These are phyloP conservation scores for Histomonas meleagridis DNA, from an alignment of 208 protist genomes.

Conservation along the genomic window DNA sequence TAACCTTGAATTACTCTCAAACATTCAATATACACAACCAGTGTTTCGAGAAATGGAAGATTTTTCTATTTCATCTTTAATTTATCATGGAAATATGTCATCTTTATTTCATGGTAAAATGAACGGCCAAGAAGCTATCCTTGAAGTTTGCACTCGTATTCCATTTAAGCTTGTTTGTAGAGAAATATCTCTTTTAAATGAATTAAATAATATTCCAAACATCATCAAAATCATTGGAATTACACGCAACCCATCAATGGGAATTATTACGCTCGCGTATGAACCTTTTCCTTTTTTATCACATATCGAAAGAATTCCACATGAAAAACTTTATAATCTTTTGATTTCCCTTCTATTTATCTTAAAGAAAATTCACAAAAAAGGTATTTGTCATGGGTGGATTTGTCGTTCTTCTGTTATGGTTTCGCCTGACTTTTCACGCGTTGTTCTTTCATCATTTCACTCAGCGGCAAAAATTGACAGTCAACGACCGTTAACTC, in stretches of 20 bases:
- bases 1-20: not conserved
- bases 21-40: not conserved
- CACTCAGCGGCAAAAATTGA: not conserved
- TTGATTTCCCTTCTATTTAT: not conserved
- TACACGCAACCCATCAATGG: not conserved
- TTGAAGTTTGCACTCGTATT: not conserved
- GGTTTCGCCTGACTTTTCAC: not conserved
- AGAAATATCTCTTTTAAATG: not conserved
- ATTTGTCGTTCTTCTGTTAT: not conserved
- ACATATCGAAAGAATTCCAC: not conserved
- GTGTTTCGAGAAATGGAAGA: not conserved
- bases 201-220: constrained; percentile 17
- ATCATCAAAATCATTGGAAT: not conserved
- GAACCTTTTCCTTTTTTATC: not conserved
- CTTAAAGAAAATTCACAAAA: not conserved
- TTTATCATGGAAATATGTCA: not conserved
- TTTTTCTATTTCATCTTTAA: not conserved
- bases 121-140: not conserved
- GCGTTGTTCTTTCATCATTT: not conserved
- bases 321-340: not conserved
- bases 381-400: not conserved
- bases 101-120: not conserved
- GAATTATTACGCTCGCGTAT: not conserved
- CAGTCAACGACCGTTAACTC: not conserved
- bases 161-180: not conserved